Percentiles rank a stretch among this genome's conserved stretches.
phyloP scores from a whole-genome alignment of 78 protist species.

The Planoprotostelium fungivorum region DNA sequence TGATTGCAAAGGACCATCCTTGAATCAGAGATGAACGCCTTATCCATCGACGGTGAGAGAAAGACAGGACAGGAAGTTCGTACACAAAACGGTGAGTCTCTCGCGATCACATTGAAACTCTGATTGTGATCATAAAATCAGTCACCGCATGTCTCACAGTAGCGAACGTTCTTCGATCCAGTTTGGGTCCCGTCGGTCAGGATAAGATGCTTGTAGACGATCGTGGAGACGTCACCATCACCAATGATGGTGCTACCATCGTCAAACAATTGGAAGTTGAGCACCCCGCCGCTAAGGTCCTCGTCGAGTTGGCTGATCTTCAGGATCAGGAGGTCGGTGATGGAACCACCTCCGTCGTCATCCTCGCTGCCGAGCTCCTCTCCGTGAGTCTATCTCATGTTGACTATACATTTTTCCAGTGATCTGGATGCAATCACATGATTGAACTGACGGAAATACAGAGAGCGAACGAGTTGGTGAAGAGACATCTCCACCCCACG shows the following conservation, averaged over 20 bases:
- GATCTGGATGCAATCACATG: neutral
- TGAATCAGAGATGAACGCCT: neutral
- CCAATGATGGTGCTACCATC: conserved; percentile 98
- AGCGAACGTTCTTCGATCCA: conserved; percentile 95
- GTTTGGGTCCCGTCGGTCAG: conserved; percentile 98
- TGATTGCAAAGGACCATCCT: neutral
- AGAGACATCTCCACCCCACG: conserved; percentile 95
- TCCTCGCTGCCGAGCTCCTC: conserved; percentile 97
- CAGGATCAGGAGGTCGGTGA: conserved; percentile 94
- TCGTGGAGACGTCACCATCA: conserved; percentile 90
- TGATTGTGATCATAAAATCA: neutral
- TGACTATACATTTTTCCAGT: neutral
- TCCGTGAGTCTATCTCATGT: conserved; percentile 13
- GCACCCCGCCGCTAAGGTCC: conserved; percentile 96
- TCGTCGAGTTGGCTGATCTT: conserved; percentile 87
- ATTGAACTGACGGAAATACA: conserved; percentile 25
- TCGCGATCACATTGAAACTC: no score
- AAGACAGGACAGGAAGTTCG: conserved; percentile 80
- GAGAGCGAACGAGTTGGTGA: conserved; percentile 91
- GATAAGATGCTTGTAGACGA: conserved; percentile 99
- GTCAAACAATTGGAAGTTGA: conserved; percentile 89
- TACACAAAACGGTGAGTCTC: conserved; percentile 79
- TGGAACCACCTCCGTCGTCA: conserved; percentile 98
- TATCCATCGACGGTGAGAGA: conserved; percentile 69
- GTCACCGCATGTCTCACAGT: conserved; percentile 91